These are phyloP conservation scores for Fusarium continuum DNA, from an alignment of 2,329 filamentous ascomycete genomes.

Conservation along the genomic window DNA sequence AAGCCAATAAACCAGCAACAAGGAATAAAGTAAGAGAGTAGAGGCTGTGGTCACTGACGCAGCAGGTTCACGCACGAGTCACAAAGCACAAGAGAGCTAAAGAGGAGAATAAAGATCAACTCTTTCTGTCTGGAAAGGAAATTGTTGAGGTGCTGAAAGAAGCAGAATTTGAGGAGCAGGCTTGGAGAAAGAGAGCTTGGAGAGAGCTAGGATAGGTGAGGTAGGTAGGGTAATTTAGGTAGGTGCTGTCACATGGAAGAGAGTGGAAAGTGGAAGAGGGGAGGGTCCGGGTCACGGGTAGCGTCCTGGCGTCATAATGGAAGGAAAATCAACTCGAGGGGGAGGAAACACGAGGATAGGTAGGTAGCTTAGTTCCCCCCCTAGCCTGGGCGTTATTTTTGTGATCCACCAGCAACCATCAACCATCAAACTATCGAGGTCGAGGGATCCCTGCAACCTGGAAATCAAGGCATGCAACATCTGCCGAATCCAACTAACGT, in stretches of 20 bases:
- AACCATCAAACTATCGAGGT: not conserved
- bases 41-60: slow-evolving; percentile 28
- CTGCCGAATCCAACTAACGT: not conserved
- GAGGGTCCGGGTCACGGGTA: slow-evolving; percentile 9
- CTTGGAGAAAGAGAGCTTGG: slow-evolving; percentile 4
- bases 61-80: slow-evolving; percentile 30
- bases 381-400: not conserved
- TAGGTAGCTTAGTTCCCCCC: too few relatives aligned
- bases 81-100: not conserved
- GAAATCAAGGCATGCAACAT: not conserved
- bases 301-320: slow-evolving; percentile 31
- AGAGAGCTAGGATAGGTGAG: slow-evolving; percentile 17
- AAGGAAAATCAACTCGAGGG: too few relatives aligned
- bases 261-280: slow-evolving; percentile 32
- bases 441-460: slow-evolving; percentile 21
- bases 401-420: slow-evolving; percentile 17
- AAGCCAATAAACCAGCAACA: not conserved
- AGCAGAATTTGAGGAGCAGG: not conserved
- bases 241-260: slow-evolving; percentile 36
- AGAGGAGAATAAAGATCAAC: not conserved
- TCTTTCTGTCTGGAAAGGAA: slow-evolving; percentile 5
- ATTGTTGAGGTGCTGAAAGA: not conserved
- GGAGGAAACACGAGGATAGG: too few relatives aligned
- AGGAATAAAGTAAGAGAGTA: slow-evolving; percentile 5
- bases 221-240: too few relatives aligned